A percentile compares a stretch with the other conserved stretches of the same genome.
Conservation (phyloP, 2,329 filamentous ascomycete species). For the Aureobasidium pullulans region DNA sequence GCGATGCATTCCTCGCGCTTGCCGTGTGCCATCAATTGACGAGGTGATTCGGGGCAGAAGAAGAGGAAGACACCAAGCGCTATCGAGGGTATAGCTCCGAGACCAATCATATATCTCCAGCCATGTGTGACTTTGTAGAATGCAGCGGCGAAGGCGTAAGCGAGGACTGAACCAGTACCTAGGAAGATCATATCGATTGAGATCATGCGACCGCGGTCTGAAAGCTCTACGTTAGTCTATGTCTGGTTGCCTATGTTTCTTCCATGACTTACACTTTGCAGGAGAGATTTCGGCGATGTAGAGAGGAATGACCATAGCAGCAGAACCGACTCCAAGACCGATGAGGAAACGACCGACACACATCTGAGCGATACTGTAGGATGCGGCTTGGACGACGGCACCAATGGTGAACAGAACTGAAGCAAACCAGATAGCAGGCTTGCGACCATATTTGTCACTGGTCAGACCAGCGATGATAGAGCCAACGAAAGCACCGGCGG, state of each 20-base stretch:
- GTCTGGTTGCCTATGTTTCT: neutral
- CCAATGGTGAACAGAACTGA: conserved; percentile 60
- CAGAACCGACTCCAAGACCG: conserved; percentile 63
- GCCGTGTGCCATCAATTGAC: conserved; percentile 33
- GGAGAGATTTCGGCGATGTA: conserved; percentile 86
- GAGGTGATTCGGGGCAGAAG: conserved; percentile 30
- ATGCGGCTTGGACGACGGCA: conserved; percentile 56
- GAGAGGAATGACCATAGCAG: conserved; percentile 50
- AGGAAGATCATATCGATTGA: conserved; percentile 33
- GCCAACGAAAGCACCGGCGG: conserved; percentile 15
- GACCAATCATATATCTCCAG: conserved; percentile 28
- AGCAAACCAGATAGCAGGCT: conserved; percentile 55
- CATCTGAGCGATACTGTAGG: conserved; percentile 54
- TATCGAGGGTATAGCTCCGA: conserved; percentile 31
- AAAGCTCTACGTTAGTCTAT: neutral
- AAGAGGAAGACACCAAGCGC: conserved; percentile 28
- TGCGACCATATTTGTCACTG: conserved; percentile 41
- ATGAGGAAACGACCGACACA: conserved; percentile 60
- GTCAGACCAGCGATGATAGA: conserved; percentile 13
- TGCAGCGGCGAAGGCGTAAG: conserved; percentile 27
- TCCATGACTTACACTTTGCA: conserved; percentile 30
- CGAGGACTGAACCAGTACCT: conserved; percentile 26
- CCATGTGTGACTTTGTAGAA: conserved; percentile 28
- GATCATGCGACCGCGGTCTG: conserved; percentile 31
- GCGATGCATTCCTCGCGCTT: conserved; percentile 26